Evolutionary conservation across 2,329 filamentous ascomycete species (phyloP), one percentile per base, ranked within the genome.

Genomic region (Exophiala viscosa): DNA sequence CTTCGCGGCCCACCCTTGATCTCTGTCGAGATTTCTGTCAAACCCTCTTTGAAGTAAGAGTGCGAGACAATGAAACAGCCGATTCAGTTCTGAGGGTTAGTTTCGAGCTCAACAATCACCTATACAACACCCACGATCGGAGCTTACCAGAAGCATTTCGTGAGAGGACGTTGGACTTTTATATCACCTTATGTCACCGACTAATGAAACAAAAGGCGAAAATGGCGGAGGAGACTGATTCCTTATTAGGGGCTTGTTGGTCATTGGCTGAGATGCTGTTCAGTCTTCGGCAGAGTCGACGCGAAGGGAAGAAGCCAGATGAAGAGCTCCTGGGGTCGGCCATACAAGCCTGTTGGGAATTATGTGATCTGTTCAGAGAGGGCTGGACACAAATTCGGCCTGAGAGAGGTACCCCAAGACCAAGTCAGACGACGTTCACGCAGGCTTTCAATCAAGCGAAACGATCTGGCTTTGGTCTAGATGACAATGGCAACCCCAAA

Each of bases 171-270:
- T 70, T 97, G 51, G 92, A 96, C 64, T 96, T 96, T 64, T 96
- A 96, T 65, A 87, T 96, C 61, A 95, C 92, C 0, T 70, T 97
- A 2, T 96, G 92, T 65, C 92, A 96, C 69, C 84, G 92, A 35
- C 73, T 96, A n/a, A 96, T 96, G 90, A 96, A 95, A 69, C 90
- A 96, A 69, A 82, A 88, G 52, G 87, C 82, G 48, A 86, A 88
- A 23, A 70, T 91, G 2, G 85, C 84, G 0, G 85, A 87, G 57
- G 89, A 96, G 64, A 92, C 89, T 0, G 90, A 96, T 67, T 85
- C 88, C 5, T 77, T 96, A 3, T 78, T 96, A 3, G 81, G 86
- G 50, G 88, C 90, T 17, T 96, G 91, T 66, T 96, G 92, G 92
- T 82, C 85, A 2, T 73, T 97, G 10, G 90, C 91, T 6, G 91